Conservation (phyloP, 129 eudicot genomes). For the Pseudognaphalium luteoalbum region DNA sequence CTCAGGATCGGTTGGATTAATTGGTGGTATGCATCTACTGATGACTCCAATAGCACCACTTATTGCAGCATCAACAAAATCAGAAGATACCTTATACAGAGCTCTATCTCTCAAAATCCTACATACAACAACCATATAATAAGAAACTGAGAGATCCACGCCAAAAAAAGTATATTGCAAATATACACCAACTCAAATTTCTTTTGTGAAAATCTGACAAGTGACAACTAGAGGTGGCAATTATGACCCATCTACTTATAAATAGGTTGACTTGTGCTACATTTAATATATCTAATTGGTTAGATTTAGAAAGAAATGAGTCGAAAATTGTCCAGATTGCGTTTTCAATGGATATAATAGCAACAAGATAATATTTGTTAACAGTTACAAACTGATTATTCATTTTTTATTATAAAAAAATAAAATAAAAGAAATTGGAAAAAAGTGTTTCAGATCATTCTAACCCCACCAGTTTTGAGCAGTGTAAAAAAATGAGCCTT, state of each 20-base stretch:
- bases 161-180: neutral
- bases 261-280: neutral
- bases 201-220: neutral
- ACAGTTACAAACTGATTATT: too few relatives aligned
- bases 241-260: neutral
- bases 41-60: conserved; percentile 99
- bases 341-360: too few relatives aligned
- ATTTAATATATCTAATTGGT: too few relatives aligned
- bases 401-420: too few relatives aligned
- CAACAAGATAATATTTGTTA: neutral
- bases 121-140: conserved; percentile 16
- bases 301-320: too few relatives aligned
- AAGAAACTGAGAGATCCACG: neutral
- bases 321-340: too few relatives aligned
- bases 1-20: conserved; percentile 99
- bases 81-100: conserved; percentile 84
- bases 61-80: conserved; percentile 97
- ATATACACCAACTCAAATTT: neutral
- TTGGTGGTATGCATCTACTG: conserved; percentile 96
- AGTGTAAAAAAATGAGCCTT: too few relatives aligned
- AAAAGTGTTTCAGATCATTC: too few relatives aligned
- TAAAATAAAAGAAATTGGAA: too few relatives aligned
- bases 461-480: too few relatives aligned
- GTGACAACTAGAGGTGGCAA: neutral
- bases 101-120: conserved; percentile 99